Percentiles rank a stretch among this genome's conserved stretches.
Evolutionary conservation across 2,329 filamentous ascomycete species (phyloP).

Genomic region (Aplosporella prunicola): DNA sequence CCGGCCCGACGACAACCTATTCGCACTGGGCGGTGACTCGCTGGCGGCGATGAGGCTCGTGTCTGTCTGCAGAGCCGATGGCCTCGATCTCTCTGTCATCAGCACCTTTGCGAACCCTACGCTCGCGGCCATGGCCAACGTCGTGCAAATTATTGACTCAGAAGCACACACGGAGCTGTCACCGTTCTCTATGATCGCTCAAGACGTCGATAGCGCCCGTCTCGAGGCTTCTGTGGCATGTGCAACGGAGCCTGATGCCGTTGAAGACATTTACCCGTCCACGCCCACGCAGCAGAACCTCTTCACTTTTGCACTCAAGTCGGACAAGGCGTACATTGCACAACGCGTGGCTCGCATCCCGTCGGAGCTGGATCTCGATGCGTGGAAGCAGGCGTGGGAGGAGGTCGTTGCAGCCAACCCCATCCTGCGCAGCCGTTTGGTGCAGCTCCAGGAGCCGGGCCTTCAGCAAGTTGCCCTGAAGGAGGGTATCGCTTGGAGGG

Average conservation of each 20-base stretch:
- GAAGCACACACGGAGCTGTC: conserved; percentile 18
- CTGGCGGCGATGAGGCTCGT: conserved; percentile 54
- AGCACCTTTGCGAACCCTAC: conserved; percentile 44
- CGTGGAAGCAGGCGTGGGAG: conserved; percentile 28
- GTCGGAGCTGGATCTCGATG: conserved; percentile 20
- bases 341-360: conserved; percentile 26
- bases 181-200: conserved; percentile 25
- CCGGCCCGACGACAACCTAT: conserved; percentile 49
- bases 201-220: conserved; percentile 25
- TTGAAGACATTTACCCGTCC: conserved; percentile 35
- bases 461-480: background rate
- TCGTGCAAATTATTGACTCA: conserved; percentile 17
- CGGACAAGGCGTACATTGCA: conserved; percentile 28
- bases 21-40: conserved; percentile 52
- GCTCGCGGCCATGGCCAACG: conserved; percentile 37
- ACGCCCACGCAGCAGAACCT: conserved; percentile 33
- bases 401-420: conserved; percentile 19
- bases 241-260: conserved; percentile 14
- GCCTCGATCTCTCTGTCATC: conserved; percentile 44
- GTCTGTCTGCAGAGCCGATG: conserved; percentile 41
- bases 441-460: conserved; percentile 16
- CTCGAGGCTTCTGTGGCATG: conserved; percentile 30
- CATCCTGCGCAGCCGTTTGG: conserved; percentile 22
- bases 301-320: conserved; percentile 31
- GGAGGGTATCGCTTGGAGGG: conserved; percentile 14